Conservation (phyloP, 202 grass and related monocot species). For the Zoysia matrella region DNA sequence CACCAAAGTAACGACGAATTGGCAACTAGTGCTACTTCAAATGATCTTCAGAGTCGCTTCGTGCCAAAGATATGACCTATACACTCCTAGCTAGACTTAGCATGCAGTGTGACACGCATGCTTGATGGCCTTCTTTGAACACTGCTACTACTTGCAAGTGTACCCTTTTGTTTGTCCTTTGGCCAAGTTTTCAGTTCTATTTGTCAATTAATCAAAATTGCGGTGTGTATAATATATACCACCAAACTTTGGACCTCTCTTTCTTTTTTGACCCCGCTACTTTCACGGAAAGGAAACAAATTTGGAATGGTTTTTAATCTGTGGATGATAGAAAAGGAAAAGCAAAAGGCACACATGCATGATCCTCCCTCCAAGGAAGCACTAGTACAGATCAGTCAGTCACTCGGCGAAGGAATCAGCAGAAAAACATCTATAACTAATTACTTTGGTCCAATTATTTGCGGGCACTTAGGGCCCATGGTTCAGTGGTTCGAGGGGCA, state of each 20-base stretch:
- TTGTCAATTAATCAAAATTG: conserved; percentile 24
- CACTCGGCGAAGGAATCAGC: conserved; percentile 38
- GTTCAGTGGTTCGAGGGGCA: conserved; percentile 55
- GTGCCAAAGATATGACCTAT: conserved; percentile 61
- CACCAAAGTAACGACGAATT: conserved; percentile 49
- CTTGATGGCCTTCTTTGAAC: not conserved
- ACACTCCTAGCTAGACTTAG: conserved; percentile 12
- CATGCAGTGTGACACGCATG: conserved; percentile 38
- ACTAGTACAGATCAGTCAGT: conserved; percentile 7
- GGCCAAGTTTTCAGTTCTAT: conserved; percentile 34
- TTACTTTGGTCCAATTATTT: conserved; percentile 44
- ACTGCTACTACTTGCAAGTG: not conserved
- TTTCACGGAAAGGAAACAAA: conserved; percentile 45
- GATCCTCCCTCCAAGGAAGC: conserved; percentile 33
- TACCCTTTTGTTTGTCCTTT: conserved; percentile 2
- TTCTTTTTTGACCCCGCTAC: conserved; percentile 47
- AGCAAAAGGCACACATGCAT: conserved; percentile 19
- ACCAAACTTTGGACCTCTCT: conserved; percentile 21
- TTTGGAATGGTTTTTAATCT: conserved; percentile 5
- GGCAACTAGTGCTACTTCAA: conserved; percentile 15
- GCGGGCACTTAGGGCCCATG: conserved; percentile 36
- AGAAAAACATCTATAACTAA: conserved; percentile 38
- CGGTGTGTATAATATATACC: not conserved
- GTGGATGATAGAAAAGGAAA: conserved; percentile 28
- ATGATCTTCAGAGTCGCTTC: conserved; percentile 54